phyloP scores from a whole-genome alignment of 257 asterid genomes.

The Craterostigma plantagineum region DNA sequence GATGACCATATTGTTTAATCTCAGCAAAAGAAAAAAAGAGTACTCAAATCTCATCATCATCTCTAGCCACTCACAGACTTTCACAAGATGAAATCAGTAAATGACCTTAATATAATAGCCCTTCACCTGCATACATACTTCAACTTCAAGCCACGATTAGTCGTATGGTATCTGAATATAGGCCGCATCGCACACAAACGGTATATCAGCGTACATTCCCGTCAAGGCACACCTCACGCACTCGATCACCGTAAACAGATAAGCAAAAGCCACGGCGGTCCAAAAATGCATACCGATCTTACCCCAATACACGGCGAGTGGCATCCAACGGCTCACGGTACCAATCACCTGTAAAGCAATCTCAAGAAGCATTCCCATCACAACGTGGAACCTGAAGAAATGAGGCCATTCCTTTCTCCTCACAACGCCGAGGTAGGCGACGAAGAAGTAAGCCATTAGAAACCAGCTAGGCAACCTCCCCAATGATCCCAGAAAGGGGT shows the following conservation, averaged over 20 bases:
- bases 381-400: conserved; percentile 80
- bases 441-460: conserved; percentile 69
- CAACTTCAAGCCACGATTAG: conserved; percentile 10
- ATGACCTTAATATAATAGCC: no score
- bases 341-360: conserved; percentile 73
- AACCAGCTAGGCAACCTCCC: conserved; percentile 77
- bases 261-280: conserved; percentile 52
- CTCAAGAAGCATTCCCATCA: conserved; percentile 86
- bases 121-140: no score
- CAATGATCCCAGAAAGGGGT: conserved; percentile 47
- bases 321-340: conserved; percentile 79
- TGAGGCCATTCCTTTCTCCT: conserved; percentile 96
- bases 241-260: conserved; percentile 69
- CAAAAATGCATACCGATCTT: conserved; percentile 83
- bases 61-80: no score
- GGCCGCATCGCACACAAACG: conserved; percentile 85
- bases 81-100: no score
- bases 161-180: conserved; percentile 81
- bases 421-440: conserved; percentile 72
- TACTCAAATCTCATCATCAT: no score
- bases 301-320: conserved; percentile 63
- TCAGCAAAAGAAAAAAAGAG: no score
- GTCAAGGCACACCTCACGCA: conserved; percentile 63
- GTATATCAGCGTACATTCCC: conserved; percentile 84
- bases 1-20: no score